Evolutionary conservation across 768 basidiomycete genomes (phyloP).

Genomic region (Exsudoporus frostii): DNA sequence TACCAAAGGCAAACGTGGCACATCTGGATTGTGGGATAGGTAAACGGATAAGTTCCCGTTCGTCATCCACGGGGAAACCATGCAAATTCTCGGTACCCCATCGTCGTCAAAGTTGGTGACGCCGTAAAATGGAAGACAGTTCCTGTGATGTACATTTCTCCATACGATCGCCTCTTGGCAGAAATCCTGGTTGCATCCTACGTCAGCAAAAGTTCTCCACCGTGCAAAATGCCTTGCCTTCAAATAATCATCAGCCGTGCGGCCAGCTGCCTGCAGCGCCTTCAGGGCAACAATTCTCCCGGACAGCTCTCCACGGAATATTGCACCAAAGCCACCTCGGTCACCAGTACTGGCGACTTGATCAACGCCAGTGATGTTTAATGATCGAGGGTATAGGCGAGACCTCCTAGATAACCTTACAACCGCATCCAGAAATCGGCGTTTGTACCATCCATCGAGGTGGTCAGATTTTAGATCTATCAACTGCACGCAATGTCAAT

Average conservation of each 20-base stretch:
- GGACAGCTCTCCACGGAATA: conserved; percentile 27
- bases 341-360: conserved; percentile 10
- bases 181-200: conserved; percentile 21
- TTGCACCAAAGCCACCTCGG: conserved; percentile 33
- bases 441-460: conserved; percentile 27
- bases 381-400: conserved; percentile 25
- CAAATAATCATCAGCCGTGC: conserved; percentile 21
- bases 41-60: conserved; percentile 33
- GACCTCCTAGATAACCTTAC: conserved; percentile 30
- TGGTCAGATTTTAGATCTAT: conserved; percentile 22
- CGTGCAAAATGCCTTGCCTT: conserved; percentile 19
- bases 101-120: conserved; percentile 10
- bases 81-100: conserved; percentile 13
- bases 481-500: conserved; percentile 14
- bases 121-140: conserved; percentile 33
- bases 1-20: conserved; percentile 33
- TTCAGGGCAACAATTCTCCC: conserved; percentile 33
- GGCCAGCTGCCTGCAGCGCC: conserved; percentile 20
- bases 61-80: conserved; percentile 27
- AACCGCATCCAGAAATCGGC: conserved; percentile 28
- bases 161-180: conserved; percentile 30
- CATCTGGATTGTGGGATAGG: conserved; percentile 24
- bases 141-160: conserved; percentile 28
- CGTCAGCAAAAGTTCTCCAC: not conserved
- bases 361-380: conserved; percentile 21